phyloP scores from a whole-genome alignment of 1,284 basidiomycete species.

The Cutaneotrichosporon spelunceum region DNA sequence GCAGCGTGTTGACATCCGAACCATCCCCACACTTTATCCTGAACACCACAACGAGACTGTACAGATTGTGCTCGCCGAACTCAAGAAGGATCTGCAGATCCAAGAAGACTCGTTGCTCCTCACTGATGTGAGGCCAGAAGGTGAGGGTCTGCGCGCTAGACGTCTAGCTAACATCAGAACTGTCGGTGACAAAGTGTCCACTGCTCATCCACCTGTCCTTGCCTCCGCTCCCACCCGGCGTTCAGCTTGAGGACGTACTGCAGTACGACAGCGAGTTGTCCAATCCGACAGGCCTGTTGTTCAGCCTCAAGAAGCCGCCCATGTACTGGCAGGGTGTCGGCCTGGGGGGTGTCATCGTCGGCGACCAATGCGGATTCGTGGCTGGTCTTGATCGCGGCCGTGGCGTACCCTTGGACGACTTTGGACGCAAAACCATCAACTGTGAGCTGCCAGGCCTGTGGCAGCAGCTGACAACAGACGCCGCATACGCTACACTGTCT shows the following conservation, averaged over 20 bases:
- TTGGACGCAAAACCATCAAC: conserved; percentile 75
- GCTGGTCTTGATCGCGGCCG: conserved; percentile 63
- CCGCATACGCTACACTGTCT: conserved; percentile 63
- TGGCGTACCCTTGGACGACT: conserved; percentile 61
- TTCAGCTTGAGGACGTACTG: conserved; percentile 29
- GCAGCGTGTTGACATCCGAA: conserved; percentile 56
- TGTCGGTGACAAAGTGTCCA: conserved; percentile 33
- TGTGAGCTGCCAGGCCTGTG: conserved; percentile 58
- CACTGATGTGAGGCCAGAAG: conserved; percentile 35
- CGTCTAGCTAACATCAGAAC: conserved; percentile 12
- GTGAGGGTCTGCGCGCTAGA: conserved; percentile 24
- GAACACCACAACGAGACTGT: conserved; percentile 56
- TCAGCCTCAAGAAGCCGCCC: conserved; percentile 34
- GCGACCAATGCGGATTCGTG: conserved; percentile 71
- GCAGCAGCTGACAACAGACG: conserved; percentile 37
- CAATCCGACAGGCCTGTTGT: conserved; percentile 42
- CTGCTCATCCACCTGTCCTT: conserved; percentile 44
- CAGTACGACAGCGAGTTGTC: conserved; percentile 42
- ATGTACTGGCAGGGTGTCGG: conserved; percentile 42
- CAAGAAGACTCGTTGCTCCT: conserved; percentile 35
- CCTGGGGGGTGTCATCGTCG: conserved; percentile 65
- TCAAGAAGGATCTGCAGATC: conserved; percentile 50
- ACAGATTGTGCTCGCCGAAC: conserved; percentile 65
- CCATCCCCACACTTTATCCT: conserved; percentile 59
- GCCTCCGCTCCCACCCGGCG: conserved; percentile 38